phyloP scores from a whole-genome alignment of 2,329 filamentous ascomycete species.

The Microdochium paspali region DNA sequence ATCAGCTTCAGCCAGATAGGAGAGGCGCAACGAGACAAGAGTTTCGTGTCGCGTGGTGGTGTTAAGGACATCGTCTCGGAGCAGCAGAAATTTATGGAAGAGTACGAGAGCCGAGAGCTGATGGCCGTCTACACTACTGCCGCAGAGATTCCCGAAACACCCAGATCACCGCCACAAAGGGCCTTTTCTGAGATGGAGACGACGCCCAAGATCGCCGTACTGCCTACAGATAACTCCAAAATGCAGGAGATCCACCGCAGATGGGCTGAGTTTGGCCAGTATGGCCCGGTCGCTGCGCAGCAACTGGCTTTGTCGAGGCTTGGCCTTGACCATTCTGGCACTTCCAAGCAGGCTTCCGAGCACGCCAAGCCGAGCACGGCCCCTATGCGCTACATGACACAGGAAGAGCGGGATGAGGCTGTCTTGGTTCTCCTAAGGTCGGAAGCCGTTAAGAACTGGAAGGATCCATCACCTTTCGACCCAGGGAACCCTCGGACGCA shows the following conservation, averaged over 20 bases:
- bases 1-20: slow-evolving; percentile 39
- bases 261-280: slow-evolving; percentile 33
- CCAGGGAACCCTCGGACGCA: slow-evolving; percentile 19
- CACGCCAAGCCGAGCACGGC: background rate
- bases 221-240: slow-evolving; percentile 29
- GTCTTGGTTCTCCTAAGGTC: slow-evolving; percentile 33
- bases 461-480: slow-evolving; percentile 28
- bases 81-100: slow-evolving; percentile 44
- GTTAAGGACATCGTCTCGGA: slow-evolving; percentile 38
- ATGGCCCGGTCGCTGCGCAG: slow-evolving; percentile 31
- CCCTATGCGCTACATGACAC: slow-evolving; percentile 21
- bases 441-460: slow-evolving; percentile 31
- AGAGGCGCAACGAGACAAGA: slow-evolving; percentile 34
- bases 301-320: slow-evolving; percentile 34
- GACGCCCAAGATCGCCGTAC: slow-evolving; percentile 19
- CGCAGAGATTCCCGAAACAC: slow-evolving; percentile 45
- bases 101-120: slow-evolving; percentile 48
- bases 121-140: slow-evolving; percentile 50
- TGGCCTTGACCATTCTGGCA: slow-evolving; percentile 21
- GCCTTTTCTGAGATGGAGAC: slow-evolving; percentile 9
- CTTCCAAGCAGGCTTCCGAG: background rate
- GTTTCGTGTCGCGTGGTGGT: slow-evolving; percentile 46
- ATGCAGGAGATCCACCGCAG: slow-evolving; percentile 40
- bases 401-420: slow-evolving; percentile 24
- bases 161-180: slow-evolving; percentile 40